A percentile compares a stretch with the other conserved stretches of the same genome.
These are phyloP conservation scores for Salicornia ramosissima DNA, from an alignment of 148 eudicot genomes.

Conservation along the genomic window DNA sequence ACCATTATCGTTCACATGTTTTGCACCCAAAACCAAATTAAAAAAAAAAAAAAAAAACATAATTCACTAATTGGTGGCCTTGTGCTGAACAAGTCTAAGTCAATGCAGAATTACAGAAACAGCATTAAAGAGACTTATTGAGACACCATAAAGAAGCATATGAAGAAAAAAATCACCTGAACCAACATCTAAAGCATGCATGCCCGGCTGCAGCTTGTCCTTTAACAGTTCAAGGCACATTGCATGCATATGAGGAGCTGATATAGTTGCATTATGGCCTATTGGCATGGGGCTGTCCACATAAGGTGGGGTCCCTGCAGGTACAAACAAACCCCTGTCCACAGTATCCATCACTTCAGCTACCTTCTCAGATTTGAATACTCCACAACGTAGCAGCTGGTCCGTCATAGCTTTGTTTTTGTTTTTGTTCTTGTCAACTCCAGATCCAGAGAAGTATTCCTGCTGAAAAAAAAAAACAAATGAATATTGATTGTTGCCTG, in stretches of 20 bases:
- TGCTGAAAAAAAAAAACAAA: constrained; percentile 24
- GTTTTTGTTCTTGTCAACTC: constrained; percentile 42
- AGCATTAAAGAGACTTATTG: not conserved
- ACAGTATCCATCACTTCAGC: constrained; percentile 80
- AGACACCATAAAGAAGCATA: not conserved
- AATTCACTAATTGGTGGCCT: not conserved
- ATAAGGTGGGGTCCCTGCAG: constrained; percentile 65
- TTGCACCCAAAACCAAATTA: too few relatives aligned
- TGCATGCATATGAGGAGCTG: constrained; percentile 99
- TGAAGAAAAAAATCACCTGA: constrained; percentile 51
- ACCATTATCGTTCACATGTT: too few relatives aligned
- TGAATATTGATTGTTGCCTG: too few relatives aligned
- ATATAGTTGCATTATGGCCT: constrained; percentile 90
- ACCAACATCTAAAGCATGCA: constrained; percentile 94
- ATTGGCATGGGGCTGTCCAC: constrained; percentile 85
- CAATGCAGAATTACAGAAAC: not conserved
- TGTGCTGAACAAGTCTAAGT: not conserved
- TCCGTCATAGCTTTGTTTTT: constrained; percentile 64
- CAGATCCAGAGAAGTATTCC: constrained; percentile 54
- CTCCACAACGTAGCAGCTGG: constrained; percentile 55
- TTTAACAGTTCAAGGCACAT: constrained; percentile 80
- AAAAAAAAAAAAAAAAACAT: too few relatives aligned
- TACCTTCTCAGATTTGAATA: constrained; percentile 62
- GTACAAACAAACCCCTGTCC: constrained; percentile 92
- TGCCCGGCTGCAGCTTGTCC: constrained; percentile 82